Conservation (phyloP, 441 rosid species). For the Eruca vesicaria region DNA sequence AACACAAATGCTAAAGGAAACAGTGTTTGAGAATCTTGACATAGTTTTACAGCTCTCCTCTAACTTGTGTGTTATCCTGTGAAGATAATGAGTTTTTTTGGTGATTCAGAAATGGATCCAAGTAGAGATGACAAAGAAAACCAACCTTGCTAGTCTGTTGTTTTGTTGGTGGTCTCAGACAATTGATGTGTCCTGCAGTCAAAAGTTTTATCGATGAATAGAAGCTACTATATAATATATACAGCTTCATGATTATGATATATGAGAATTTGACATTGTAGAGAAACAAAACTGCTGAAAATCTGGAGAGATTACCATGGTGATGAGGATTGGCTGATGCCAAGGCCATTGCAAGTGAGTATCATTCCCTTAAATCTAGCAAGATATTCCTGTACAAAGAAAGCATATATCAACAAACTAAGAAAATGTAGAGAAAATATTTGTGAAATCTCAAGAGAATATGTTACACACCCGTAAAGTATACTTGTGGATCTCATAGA, state of each 20-base stretch:
- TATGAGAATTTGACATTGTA: neutral
- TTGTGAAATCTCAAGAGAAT: neutral
- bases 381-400: constrained; percentile 66
- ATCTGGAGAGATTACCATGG: constrained; percentile 33
- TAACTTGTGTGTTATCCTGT: constrained; percentile 28
- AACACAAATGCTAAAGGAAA: too few relatives aligned
- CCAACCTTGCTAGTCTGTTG: constrained; percentile 46
- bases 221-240: neutral
- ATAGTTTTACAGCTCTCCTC: constrained; percentile 23
- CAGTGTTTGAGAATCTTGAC: constrained; percentile 5
- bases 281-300: neutral
- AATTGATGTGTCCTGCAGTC: constrained; percentile 60
- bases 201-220: constrained; percentile 5
- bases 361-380: constrained; percentile 87
- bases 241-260: constrained; percentile 8
- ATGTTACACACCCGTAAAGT: constrained; percentile 58
- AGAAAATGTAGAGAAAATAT: too few relatives aligned
- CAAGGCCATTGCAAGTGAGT: constrained; percentile 85
- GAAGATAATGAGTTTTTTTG: neutral
- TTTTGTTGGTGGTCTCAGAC: constrained; percentile 43
- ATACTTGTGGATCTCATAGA: constrained; percentile 73
- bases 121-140: neutral
- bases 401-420: constrained; percentile 4
- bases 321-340: constrained; percentile 55
- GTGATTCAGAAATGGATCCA: neutral